These are phyloP conservation scores for Fraxinus floribunda DNA, from an alignment of 305 asterid genomes.

Conservation along the genomic window DNA sequence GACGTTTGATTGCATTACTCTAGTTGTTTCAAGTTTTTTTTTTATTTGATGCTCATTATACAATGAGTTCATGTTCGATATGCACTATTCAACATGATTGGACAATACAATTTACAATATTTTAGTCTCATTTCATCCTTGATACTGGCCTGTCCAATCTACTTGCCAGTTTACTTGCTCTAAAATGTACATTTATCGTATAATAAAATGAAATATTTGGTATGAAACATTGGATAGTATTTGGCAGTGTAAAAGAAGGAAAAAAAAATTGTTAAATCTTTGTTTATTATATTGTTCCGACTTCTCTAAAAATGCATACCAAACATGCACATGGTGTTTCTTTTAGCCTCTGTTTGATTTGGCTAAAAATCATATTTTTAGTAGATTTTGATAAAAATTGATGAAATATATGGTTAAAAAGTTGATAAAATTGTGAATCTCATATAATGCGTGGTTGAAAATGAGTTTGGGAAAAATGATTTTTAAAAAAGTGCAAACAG, in stretches of 20 bases:
- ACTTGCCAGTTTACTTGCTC: background rate
- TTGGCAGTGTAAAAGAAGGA: background rate
- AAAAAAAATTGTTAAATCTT: background rate
- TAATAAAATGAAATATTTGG: background rate
- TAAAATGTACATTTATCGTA: background rate
- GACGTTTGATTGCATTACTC: constrained; percentile 18
- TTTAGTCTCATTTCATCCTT: background rate
- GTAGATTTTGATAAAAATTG: background rate
- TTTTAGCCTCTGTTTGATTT: background rate
- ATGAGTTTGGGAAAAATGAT: background rate
- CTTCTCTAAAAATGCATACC: background rate
- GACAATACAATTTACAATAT: background rate
- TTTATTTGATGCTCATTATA: constrained; percentile 4
- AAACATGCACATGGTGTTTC: background rate
- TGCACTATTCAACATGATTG: background rate
- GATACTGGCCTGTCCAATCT: background rate
- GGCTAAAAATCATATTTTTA: background rate
- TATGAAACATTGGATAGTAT: background rate
- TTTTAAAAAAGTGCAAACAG: background rate
- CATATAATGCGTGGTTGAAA: background rate
- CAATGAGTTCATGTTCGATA: background rate
- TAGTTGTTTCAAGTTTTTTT: background rate
- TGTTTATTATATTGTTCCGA: background rate
- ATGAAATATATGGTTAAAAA: background rate
- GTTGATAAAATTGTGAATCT: background rate